Conservation (phyloP, 352 stramenopile species). For the Phytopythium aichiense region DNA sequence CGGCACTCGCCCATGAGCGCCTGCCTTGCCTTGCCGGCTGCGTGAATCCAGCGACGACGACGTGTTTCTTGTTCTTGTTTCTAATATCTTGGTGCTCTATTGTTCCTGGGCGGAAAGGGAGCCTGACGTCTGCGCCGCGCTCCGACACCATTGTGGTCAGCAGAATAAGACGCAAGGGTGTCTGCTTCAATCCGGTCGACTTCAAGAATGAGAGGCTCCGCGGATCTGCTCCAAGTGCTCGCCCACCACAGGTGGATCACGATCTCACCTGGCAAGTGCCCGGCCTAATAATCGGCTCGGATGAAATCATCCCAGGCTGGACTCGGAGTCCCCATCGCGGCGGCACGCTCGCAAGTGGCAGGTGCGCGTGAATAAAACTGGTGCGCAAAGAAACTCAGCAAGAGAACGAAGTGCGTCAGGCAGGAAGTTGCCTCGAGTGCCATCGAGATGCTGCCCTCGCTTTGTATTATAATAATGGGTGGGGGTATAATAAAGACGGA, state of each 20-base stretch:
- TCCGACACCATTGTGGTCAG: not conserved
- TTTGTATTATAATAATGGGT: constrained; percentile 1
- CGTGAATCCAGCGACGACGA: not conserved
- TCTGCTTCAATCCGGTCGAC: not conserved
- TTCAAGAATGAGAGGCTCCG: not conserved
- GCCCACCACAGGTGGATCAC: not conserved
- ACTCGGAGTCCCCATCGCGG: too few species aligned
- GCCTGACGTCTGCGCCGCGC: not conserved
- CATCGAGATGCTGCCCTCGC: not conserved
- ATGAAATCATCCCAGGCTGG: too few species aligned
- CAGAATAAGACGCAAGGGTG: not conserved
- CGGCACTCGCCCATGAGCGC: too few species aligned
- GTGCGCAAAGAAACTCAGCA: too few species aligned
- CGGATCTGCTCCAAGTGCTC: too few species aligned
- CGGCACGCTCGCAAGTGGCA: not conserved
- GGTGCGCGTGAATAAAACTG: too few species aligned
- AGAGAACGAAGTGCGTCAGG: too few species aligned
- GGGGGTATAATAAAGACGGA: not conserved
- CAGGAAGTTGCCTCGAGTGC: not conserved
- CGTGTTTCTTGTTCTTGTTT: not conserved
- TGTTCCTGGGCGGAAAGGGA: not conserved
- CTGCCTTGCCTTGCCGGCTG: too few species aligned
- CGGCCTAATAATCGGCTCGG: too few species aligned
- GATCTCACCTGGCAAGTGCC: not conserved
- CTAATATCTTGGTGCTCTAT: not conserved